Evolutionary conservation across 225 moss, liverwort and hornwort genomes (phyloP).

Genomic region (Antitrichia curtipendula): DNA sequence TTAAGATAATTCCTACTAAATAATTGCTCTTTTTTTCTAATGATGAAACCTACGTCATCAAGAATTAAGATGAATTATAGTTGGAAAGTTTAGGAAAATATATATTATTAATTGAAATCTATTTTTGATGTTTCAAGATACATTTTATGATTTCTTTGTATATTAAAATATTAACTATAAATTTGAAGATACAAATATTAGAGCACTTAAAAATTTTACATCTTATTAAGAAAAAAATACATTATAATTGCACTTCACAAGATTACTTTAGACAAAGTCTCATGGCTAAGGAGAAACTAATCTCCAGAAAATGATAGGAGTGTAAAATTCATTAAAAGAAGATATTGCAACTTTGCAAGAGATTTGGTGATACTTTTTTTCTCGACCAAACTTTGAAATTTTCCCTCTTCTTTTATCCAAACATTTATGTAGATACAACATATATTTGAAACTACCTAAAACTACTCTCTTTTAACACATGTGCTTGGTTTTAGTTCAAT

Average conservation of each 20-base stretch:
- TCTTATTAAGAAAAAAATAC: background rate
- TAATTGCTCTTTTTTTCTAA: constrained; percentile 61
- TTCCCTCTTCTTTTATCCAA: accelerated
- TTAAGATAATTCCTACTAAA: constrained; percentile 44
- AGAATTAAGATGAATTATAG: background rate
- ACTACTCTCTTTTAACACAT: too few relatives aligned
- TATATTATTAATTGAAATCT: background rate
- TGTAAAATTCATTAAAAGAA: background rate
- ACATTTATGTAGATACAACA: background rate
- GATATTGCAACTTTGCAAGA: too few relatives aligned
- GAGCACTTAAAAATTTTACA: background rate
- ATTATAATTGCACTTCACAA: too few relatives aligned
- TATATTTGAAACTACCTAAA: background rate
- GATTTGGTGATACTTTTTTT: background rate
- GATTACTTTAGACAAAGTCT: too few relatives aligned
- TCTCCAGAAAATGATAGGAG: too few relatives aligned
- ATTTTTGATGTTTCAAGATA: background rate
- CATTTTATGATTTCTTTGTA: background rate
- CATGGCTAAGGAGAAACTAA: background rate
- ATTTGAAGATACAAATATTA: too few relatives aligned
- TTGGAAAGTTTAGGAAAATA: too few relatives aligned
- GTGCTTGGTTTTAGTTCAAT: background rate
- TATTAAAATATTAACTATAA: background rate
- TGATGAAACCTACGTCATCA: constrained; percentile 37
- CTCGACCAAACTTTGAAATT: background rate